phyloP scores from a whole-genome alignment of 2,329 filamentous ascomycete genomes.

The Juglanconis sp. region DNA sequence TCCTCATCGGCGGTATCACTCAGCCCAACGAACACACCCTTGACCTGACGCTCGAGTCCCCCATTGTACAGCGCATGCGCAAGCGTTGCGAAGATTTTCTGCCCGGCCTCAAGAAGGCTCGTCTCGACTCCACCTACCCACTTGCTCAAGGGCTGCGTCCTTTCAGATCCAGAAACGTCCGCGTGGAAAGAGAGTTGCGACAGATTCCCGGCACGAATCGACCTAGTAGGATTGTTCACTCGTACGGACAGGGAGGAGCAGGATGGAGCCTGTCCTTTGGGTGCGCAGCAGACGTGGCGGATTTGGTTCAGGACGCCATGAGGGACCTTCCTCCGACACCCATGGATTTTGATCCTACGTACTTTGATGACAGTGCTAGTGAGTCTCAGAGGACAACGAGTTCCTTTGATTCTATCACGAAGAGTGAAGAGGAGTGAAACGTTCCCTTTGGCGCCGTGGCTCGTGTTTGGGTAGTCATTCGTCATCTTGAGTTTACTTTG shows the following conservation, averaged over 20 bases:
- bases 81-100: conserved; percentile 40
- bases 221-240: conserved; percentile 37
- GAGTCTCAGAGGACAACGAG: neutral
- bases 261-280: conserved; percentile 41
- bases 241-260: conserved; percentile 42
- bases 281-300: conserved; percentile 34
- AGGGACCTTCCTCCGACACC: conserved; percentile 16
- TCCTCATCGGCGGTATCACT: conserved; percentile 38
- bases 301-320: conserved; percentile 34
- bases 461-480: too few relatives aligned
- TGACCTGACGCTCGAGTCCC: conserved; percentile 36
- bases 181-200: conserved; percentile 40
- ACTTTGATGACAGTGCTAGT: neutral
- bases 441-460: too few relatives aligned
- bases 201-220: conserved; percentile 15
- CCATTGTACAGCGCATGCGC: conserved; percentile 39
- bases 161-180: conserved; percentile 36
- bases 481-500: too few relatives aligned
- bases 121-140: conserved; percentile 37
- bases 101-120: conserved; percentile 36
- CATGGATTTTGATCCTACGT: conserved; percentile 4
- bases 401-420: neutral
- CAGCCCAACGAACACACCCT: conserved; percentile 34
- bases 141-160: conserved; percentile 41
- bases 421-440: neutral